Conservation (phyloP, 2,329 filamentous ascomycete species). For the Paraphaeosphaeria minitans region DNA sequence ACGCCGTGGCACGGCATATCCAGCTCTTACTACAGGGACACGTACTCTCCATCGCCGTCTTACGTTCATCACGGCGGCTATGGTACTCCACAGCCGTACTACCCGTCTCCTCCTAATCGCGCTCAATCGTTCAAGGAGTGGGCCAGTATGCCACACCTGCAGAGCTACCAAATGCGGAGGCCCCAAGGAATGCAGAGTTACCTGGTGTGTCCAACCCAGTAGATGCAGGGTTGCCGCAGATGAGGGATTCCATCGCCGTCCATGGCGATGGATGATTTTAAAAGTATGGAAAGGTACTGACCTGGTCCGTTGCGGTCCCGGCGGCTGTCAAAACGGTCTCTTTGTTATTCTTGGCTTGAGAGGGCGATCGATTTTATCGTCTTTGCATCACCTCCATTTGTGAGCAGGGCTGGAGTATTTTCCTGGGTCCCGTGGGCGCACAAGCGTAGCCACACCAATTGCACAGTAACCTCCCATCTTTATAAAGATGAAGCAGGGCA, state of each 20-base stretch:
- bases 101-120: constrained; percentile 9
- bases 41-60: constrained; percentile 2
- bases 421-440: no score
- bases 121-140: not conserved
- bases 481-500: no score
- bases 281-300: not conserved
- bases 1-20: constrained; percentile 3
- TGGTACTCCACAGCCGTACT: constrained; percentile 13
- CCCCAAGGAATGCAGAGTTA: constrained; percentile 10
- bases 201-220: not conserved
- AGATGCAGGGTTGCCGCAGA: constrained; percentile 4
- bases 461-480: no score
- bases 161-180: constrained; percentile 11
- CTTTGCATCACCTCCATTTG: no score
- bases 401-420: no score
- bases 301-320: not conserved
- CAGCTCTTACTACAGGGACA: constrained; percentile 4
- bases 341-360: no score
- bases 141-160: not conserved
- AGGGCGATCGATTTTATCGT: no score
- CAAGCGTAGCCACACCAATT: no score
- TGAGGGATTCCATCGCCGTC: constrained; percentile 4
- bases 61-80: constrained; percentile 3
- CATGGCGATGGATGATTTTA: not conserved
- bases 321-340: no score